Evolutionary conservation across 192 early-diverging fungal genomes (phyloP).

Genomic region (Phycomyces blakesleeanus): DNA sequence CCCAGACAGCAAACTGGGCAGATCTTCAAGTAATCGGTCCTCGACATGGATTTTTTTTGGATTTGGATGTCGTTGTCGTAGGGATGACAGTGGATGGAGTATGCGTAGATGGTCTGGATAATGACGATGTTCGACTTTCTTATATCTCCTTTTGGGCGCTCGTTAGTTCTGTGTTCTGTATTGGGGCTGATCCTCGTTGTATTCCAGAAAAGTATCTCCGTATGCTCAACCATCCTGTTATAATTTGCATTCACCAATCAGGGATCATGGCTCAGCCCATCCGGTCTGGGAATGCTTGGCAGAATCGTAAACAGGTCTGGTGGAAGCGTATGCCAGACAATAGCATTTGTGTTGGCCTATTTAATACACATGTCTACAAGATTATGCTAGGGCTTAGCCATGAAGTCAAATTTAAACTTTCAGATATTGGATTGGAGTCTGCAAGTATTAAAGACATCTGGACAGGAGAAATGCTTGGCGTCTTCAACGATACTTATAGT

Average conservation of each 20-base stretch:
- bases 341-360: slow-evolving; percentile 24
- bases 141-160: slow-evolving; percentile 35
- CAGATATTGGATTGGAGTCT: slow-evolving; percentile 18
- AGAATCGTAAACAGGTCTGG: slow-evolving; percentile 33
- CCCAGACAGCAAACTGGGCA: slow-evolving; percentile 22
- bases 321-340: slow-evolving; percentile 26
- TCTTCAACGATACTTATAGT: slow-evolving; percentile 1
- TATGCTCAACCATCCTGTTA: slow-evolving; percentile 25
- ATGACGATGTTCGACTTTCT: slow-evolving; percentile 26
- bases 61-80: slow-evolving; percentile 27
- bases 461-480: slow-evolving; percentile 14
- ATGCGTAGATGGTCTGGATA: slow-evolving; percentile 31
- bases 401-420: slow-evolving; percentile 12
- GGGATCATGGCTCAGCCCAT: slow-evolving; percentile 31
- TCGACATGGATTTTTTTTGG: slow-evolving; percentile 23
- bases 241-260: slow-evolving; percentile 25
- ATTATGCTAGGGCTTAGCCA: slow-evolving; percentile 15
- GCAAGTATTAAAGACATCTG: slow-evolving; percentile 27
- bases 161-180: slow-evolving; percentile 30
- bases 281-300: slow-evolving; percentile 21
- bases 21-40: slow-evolving; percentile 13
- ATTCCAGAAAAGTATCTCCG: slow-evolving; percentile 26
- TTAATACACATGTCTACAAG: slow-evolving; percentile 25
- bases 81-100: slow-evolving; percentile 26
- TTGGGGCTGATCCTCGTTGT: slow-evolving; percentile 27